Base-by-base conservation (phyloP, 2,329 filamentous ascomycete genomes). In the Stylonectria norvegica region DNA sequence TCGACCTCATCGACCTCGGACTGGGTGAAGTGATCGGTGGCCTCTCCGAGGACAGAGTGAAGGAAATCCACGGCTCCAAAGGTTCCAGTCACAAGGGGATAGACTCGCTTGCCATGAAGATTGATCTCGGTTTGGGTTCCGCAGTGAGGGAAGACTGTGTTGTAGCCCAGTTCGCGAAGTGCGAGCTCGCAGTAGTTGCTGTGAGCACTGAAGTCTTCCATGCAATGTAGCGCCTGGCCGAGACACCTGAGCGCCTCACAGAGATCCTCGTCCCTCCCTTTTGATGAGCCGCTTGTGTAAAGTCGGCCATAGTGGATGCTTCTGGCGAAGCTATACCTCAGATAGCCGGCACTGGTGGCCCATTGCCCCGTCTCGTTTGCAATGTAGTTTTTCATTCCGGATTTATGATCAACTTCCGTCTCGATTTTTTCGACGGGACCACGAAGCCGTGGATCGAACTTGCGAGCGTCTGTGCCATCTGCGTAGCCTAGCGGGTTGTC, bases 351-450 rank as follows among this genome's bases (percentile, higher is more conserved):
- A 48, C 89, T 95, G 15, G 93, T 98, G 2, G 90, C 88, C 86
- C 90, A 96, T 28, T 79, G 77, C 4, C 89, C 88, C 11, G 69
- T 72, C 62, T 97, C 91, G 57, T 96, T 97, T 45, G 91, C 83
- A 52, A 98, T 97, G 64, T 98, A 98, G 63, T 97, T 97, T 67
- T 97, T 98, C 91, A 98, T 95, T n/a, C 90, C 90, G 1, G 87
- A 93, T 5, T 76, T 69, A 22, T 69, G 68, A 56, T 93, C 87
- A 41, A 93, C 78, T 44, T 86, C 81, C 15, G 86, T 78, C 58
- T 93, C 87, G 28, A 78, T 65, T 4, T 77, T 75, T 44, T 79
- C 70, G 7, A 97, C 81, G 0, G 90, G 90, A 1, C 83, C 86
- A 36, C 93, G 84, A 6, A 97, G 79, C 18, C 93, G 83, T 25